These are phyloP conservation scores for Pythium phragmitis DNA, from an alignment of 352 stramenopile species.

Conservation along the genomic window DNA sequence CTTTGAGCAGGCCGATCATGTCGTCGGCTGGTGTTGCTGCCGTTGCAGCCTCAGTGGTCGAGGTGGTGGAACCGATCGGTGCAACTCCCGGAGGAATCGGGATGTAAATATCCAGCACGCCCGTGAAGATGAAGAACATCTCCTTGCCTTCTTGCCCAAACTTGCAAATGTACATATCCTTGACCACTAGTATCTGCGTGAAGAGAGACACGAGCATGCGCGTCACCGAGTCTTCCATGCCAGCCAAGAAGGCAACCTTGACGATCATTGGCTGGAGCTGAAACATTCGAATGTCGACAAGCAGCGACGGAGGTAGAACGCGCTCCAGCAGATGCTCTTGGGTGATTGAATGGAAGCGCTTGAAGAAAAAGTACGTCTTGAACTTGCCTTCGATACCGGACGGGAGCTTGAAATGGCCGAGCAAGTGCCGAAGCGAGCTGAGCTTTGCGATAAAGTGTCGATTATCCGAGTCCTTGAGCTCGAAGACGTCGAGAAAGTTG, in stretches of 20 bases:
- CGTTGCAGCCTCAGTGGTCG: constrained; percentile 2
- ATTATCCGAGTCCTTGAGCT: constrained; percentile 72
- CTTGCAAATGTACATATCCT: constrained; percentile 66
- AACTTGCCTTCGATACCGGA: constrained; percentile 42
- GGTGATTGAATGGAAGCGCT: constrained; percentile 70
- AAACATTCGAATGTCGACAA: constrained; percentile 70
- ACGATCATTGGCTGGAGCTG: constrained; percentile 68
- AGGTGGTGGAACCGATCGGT: constrained; percentile 31
- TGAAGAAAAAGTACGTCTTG: constrained; percentile 76
- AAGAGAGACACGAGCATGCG: constrained; percentile 73
- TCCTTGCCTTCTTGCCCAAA: constrained; percentile 65
- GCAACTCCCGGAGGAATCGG: constrained; percentile 33
- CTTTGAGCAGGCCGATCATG: constrained; percentile 33
- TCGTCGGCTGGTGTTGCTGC: constrained; percentile 1
- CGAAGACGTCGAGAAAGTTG: constrained; percentile 67
- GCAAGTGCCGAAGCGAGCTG: constrained; percentile 48
- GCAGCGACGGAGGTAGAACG: constrained; percentile 57
- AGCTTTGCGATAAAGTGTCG: constrained; percentile 62
- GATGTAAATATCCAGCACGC: constrained; percentile 33
- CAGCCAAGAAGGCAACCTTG: constrained; percentile 60
- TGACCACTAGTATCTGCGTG: constrained; percentile 57
- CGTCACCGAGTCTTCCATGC: constrained; percentile 58
- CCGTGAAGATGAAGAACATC: constrained; percentile 80
- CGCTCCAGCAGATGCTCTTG: constrained; percentile 64
- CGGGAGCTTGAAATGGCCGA: constrained; percentile 57